Percentiles rank a stretch among this genome's conserved stretches.
phyloP scores from a whole-genome alignment of 2,329 filamentous ascomycete species.

The Fusarium sp. region DNA sequence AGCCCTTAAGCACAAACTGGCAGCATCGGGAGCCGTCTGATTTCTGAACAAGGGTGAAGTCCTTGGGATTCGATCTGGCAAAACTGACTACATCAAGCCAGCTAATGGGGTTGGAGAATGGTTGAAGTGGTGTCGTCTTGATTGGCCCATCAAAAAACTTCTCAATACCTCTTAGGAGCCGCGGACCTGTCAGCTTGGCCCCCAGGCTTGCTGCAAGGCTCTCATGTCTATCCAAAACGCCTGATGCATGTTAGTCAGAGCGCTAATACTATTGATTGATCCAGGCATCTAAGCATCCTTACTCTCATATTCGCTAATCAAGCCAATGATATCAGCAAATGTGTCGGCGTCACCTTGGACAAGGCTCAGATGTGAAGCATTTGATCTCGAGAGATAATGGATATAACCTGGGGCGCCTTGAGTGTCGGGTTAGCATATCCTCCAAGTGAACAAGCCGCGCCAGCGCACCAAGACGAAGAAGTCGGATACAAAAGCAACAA shows the following conservation, averaged over 20 bases:
- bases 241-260: conserved; percentile 54
- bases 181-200: conserved; percentile 84
- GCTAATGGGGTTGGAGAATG: conserved; percentile 73
- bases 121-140: conserved; percentile 64
- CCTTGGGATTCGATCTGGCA: conserved; percentile 81
- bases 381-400: conserved; percentile 66
- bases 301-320: conserved; percentile 84
- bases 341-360: conserved; percentile 72
- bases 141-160: conserved; percentile 87
- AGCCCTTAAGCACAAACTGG: conserved; percentile 84
- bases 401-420: conserved; percentile 55
- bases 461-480: conserved; percentile 38
- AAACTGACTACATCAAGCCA: conserved; percentile 92
- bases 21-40: conserved; percentile 79
- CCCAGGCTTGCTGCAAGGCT: conserved; percentile 88
- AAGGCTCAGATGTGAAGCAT: conserved; percentile 61
- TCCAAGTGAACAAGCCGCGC: conserved; percentile 35
- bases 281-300: conserved; percentile 27
- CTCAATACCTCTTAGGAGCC: conserved; percentile 87
- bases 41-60: conserved; percentile 79
- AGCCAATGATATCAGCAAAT: conserved; percentile 77
- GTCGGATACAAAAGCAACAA: conserved; percentile 43
- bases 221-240: conserved; percentile 85
- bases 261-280: conserved; percentile 17
- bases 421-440: conserved; percentile 42